phyloP scores from a whole-genome alignment of 169 alveolate species.

The Cryptosporidium canis region DNA sequence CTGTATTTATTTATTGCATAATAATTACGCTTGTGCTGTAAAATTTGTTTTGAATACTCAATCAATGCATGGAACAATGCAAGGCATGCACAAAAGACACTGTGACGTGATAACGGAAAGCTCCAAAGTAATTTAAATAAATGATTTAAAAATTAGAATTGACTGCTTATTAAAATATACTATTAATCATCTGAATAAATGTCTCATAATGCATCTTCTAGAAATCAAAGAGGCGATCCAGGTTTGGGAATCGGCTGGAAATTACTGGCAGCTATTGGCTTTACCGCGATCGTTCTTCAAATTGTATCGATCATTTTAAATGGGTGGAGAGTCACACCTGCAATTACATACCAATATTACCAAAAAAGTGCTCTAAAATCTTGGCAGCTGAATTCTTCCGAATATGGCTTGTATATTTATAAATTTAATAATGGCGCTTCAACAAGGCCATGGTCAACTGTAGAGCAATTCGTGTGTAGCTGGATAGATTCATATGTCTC shows the following conservation, averaged over 20 bases:
- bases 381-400: slow-evolving; percentile 50
- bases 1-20: not conserved
- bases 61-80: not conserved
- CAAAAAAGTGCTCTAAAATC: slow-evolving; percentile 29
- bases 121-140: not conserved
- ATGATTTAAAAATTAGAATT: not conserved
- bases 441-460: slow-evolving; percentile 72
- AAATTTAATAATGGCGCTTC: slow-evolving; percentile 62
- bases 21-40: not conserved
- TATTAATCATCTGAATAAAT: not conserved
- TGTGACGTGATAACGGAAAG: not conserved
- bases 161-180: not conserved
- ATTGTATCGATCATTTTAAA: slow-evolving; percentile 55
- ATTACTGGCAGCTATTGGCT: slow-evolving; percentile 45
- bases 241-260: slow-evolving; percentile 66
- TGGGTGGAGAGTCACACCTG: slow-evolving; percentile 71
- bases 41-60: not conserved
- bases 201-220: slow-evolving; percentile 41
- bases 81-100: slow-evolving; percentile 24
- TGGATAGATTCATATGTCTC: slow-evolving; percentile 67
- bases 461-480: slow-evolving; percentile 59
- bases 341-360: slow-evolving; percentile 44
- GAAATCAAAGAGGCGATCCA: slow-evolving; percentile 46
- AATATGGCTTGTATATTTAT: slow-evolving; percentile 46
- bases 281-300: slow-evolving; percentile 61